phyloP scores from a whole-genome alignment of 1,284 basidiomycete genomes.

The Cutaneotrichosporon sp. region DNA sequence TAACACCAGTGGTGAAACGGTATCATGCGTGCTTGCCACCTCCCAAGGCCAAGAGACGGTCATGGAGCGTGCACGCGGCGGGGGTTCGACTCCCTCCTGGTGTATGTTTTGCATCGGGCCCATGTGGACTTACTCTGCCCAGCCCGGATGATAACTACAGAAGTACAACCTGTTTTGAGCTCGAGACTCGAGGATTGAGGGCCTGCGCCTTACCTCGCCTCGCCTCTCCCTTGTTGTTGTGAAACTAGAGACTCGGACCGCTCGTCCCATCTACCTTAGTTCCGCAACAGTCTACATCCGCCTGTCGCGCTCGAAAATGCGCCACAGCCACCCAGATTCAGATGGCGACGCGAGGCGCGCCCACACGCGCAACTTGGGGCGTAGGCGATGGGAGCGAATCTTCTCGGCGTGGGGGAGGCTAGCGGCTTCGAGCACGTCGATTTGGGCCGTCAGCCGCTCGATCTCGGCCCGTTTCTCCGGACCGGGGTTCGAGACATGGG shows the following conservation, averaged over 20 bases:
- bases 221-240: neutral
- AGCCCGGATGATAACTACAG: neutral
- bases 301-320: neutral
- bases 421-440: neutral
- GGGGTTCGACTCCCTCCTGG: slow-evolving; percentile 3
- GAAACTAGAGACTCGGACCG: neutral
- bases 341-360: neutral
- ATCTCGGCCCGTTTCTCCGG: neutral
- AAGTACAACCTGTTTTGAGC: neutral
- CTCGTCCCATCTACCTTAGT: neutral
- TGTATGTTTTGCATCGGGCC: neutral
- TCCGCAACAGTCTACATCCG: neutral
- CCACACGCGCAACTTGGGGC: neutral
- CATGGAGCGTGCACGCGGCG: neutral
- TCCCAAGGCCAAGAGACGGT: neutral
- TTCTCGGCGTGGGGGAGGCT: neutral
- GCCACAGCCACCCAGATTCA: neutral
- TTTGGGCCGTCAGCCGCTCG: neutral
- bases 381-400: neutral
- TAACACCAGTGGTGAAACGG: neutral
- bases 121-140: neutral
- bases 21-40: neutral
- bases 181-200: neutral
- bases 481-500: too few species aligned
- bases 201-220: too few species aligned